A percentile compares a stretch with the other conserved stretches of the same genome.
Conservation (phyloP, 1,139 yeast genomes). For the Saccharomyces hybrid region DNA sequence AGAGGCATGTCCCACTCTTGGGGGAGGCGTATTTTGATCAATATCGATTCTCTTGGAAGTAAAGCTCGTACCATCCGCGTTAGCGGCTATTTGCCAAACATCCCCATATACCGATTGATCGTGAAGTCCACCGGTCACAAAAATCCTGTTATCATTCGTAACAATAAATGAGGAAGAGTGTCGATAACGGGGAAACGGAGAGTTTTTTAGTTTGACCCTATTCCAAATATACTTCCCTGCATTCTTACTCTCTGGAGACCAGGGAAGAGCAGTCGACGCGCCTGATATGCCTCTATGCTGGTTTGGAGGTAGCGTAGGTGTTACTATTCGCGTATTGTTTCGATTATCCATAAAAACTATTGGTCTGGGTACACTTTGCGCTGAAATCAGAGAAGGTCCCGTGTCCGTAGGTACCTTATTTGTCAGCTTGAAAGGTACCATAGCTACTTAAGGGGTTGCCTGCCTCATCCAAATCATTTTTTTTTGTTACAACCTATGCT, state of each 20-base stretch:
- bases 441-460: conserved; percentile 3
- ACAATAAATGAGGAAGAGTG: conserved; percentile 73
- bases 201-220: conserved; percentile 40
- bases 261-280: conserved; percentile 19
- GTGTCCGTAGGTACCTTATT: conserved; percentile 23
- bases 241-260: background rate
- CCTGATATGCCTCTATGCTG: conserved; percentile 28
- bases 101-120: conserved; percentile 89
- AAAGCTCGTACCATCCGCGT: conserved; percentile 35
- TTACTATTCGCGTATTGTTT: conserved; percentile 11
- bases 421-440: conserved; percentile 31
- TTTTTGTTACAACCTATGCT: background rate
- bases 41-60: conserved; percentile 60
- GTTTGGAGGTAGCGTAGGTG: conserved; percentile 23
- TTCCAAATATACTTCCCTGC: background rate
- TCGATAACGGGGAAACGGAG: conserved; percentile 88
- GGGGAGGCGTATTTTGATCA: conserved; percentile 74
- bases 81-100: conserved; percentile 66
- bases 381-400: conserved; percentile 4
- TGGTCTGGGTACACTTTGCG: conserved; percentile 1
- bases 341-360: conserved; percentile 6
- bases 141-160: conserved; percentile 73
- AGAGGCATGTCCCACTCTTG: conserved; percentile 94
- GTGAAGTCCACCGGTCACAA: conserved; percentile 87
- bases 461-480: background rate